These are phyloP conservation scores for Calocybe indica DNA, from an alignment of 768 basidiomycete species.

Conservation along the genomic window DNA sequence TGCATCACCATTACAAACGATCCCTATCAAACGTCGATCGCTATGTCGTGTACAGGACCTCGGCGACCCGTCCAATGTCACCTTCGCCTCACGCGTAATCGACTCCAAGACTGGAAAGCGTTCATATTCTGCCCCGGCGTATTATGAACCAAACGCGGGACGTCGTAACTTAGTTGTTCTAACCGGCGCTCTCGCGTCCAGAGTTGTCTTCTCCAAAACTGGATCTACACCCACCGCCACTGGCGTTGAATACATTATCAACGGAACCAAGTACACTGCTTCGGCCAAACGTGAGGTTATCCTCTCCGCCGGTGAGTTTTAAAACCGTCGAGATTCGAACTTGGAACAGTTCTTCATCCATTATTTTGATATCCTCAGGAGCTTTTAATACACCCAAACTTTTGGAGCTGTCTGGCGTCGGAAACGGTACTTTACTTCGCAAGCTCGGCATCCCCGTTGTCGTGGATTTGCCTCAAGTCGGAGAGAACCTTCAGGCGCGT, in stretches of 20 bases:
- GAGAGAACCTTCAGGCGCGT: constrained; percentile 39
- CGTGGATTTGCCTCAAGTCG: constrained; percentile 35
- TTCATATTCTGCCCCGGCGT: background rate
- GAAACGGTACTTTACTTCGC: constrained; percentile 32
- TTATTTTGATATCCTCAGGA: background rate
- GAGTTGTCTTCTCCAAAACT: constrained; percentile 10
- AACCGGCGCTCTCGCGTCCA: constrained; percentile 21
- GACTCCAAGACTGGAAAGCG: background rate
- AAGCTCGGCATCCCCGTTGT: constrained; percentile 28
- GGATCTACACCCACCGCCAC: constrained; percentile 22
- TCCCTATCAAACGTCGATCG: constrained; percentile 4
- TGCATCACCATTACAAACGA: constrained; percentile 8
- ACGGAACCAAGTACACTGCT: constrained; percentile 18
- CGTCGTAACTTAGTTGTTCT: constrained; percentile 27
- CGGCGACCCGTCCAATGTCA: constrained; percentile 11
- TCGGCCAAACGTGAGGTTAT: constrained; percentile 43
- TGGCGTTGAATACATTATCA: constrained; percentile 36
- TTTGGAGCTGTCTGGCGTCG: constrained; percentile 40
- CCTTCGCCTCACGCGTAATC: constrained; percentile 9
- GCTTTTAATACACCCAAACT: constrained; percentile 26
- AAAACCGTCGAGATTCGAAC: background rate
- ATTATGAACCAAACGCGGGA: background rate
- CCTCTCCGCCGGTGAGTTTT: constrained; percentile 27
- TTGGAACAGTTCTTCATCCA: background rate
- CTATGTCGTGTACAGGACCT: constrained; percentile 12